Base-by-base conservation (phyloP, 306 rosid species). In the Spatholobus suberectus region DNA sequence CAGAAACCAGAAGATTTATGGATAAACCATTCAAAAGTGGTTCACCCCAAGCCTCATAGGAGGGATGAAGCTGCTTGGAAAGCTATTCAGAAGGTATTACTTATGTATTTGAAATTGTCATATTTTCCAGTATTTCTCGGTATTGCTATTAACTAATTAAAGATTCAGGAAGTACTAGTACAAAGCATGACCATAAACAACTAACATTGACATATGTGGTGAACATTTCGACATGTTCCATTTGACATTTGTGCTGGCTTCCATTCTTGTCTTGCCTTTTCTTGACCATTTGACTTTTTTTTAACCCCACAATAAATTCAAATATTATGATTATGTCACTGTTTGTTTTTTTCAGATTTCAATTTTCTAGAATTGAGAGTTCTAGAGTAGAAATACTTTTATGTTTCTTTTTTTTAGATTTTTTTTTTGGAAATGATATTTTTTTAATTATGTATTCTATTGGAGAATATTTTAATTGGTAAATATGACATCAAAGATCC, bases 1-100 rank as follows among this genome's bases (percentile, higher is more conserved):
- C 89, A 96, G 99, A 96, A 76, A 93, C 99, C 99, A 49, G 99
- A 96, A 78, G 99, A 96, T 90, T 72, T 96, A 67, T 96, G 99
- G 99, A 83, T 82, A 43, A 96, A 92, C 69, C 99, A 96, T 88
- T 91, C 99, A 10, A 96, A 91, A 85, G 54, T 88, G 47, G 99
- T 96, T 80, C 91, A 29, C 21, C 96, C 99, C n/a, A 96, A 96
- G 80, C 99, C 99, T 84, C 99, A 96, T 67, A 92, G 98, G 85
- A 96, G 49, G 76, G 90, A 87, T 12, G 93, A 68, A 77, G 88
- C 89, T 80, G 79, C 95, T 35, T 96, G 99, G 98, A 75, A 6
- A 84, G 96, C 97, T 44, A 89, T 96, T 70, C 91, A 91, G 81
- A 89, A 91, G 96, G 99, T 96, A 85, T 4, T 74, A 26, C 26